A percentile compares a stretch with the other conserved stretches of the same genome.
phyloP scores from a whole-genome alignment of 129 eudicot genomes.

The Lonicera japonica region DNA sequence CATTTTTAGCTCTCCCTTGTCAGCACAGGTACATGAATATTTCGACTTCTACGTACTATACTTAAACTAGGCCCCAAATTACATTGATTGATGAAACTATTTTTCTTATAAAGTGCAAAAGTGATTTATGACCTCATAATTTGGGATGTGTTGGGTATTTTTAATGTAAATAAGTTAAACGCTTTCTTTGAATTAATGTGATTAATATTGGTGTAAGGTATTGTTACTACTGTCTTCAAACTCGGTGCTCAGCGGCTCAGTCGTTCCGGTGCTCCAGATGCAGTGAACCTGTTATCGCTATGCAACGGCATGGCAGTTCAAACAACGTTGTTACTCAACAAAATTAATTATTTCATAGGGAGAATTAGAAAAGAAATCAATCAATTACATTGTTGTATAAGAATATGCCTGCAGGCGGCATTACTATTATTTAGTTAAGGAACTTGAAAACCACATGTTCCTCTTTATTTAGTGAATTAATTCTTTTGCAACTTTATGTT shows the following conservation, averaged over 20 bases:
- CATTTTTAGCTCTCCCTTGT: conserved; percentile 93
- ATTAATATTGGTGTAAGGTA: conserved; percentile 46
- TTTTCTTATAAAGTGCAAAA: too few species aligned
- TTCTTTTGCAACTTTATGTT: conserved; percentile 8
- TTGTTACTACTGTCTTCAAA: conserved; percentile 90
- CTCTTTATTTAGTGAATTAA: conserved; percentile 29
- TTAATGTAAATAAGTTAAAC: too few species aligned
- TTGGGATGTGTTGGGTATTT: too few species aligned
- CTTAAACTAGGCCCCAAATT: not conserved
- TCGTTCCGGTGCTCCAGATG: conserved; percentile 86
- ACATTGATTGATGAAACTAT: too few species aligned
- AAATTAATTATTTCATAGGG: conserved; percentile 12
- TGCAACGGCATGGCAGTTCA: conserved; percentile 70
- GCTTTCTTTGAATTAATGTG: too few species aligned
- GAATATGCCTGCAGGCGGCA: conserved; percentile 29
- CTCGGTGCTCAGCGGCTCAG: conserved; percentile 76
- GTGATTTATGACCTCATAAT: too few species aligned
- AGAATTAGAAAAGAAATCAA: conserved; percentile 7
- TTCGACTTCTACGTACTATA: not conserved
- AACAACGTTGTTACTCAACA: conserved; percentile 18
- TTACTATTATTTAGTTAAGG: conserved; percentile 16
- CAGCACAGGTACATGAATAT: conserved; percentile 63
- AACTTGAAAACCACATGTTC: conserved; percentile 28
- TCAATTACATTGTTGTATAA: conserved; percentile 29
- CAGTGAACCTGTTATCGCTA: conserved; percentile 80